Evolutionary conservation across 495 filamentous ascomycete species (phyloP), one percentile per base, ranked within the genome.

Genomic region (Talaromyces ruber): DNA sequence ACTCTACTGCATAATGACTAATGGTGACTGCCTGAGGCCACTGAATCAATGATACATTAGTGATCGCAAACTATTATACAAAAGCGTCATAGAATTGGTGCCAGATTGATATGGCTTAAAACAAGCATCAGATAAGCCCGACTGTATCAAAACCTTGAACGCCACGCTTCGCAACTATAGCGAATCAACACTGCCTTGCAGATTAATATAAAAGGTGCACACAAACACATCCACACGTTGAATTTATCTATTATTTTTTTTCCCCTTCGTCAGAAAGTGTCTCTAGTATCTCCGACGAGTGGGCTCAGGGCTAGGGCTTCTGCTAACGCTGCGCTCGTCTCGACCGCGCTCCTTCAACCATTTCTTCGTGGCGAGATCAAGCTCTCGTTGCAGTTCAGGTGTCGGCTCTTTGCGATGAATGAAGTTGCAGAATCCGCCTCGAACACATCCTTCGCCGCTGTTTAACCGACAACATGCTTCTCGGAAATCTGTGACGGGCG

Each of bases 341-440:
- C 92, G 82, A 26, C 92, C 91, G 32, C 92, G 81, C 72, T 84
- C 82, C 80, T 89, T 88, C 70, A 97, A 74, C 95, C 93, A 98
- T 83, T 98, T 98, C 85, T 95, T 95, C 65, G 92, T 97, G 56
- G 82, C 81, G 29, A 97, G 79, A 64, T 90, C 85, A 66, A 98
- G 72, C 68, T 98, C 95, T 50, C 91, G 76, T 25, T 98, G 95
- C 62, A 98, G 76, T 74, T 97, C 94, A 24, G 86, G 78, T 65
- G 82, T 83, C 5, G 94, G 93, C 71, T 98, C 93, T 81, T 98
- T 98, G 61, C 94, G 84, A 69, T 98, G 94, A 61, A 98, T 98
- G 74, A 98, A 98, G 71, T 98, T 98, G 82, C 94, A 98, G 78
- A 98, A 98, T 2, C 94, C 94, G 45, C 92, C 95, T 61, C 94